Base-by-base conservation (phyloP, 2,329 filamentous ascomycete species). In the Aspergillus intermedius region DNA sequence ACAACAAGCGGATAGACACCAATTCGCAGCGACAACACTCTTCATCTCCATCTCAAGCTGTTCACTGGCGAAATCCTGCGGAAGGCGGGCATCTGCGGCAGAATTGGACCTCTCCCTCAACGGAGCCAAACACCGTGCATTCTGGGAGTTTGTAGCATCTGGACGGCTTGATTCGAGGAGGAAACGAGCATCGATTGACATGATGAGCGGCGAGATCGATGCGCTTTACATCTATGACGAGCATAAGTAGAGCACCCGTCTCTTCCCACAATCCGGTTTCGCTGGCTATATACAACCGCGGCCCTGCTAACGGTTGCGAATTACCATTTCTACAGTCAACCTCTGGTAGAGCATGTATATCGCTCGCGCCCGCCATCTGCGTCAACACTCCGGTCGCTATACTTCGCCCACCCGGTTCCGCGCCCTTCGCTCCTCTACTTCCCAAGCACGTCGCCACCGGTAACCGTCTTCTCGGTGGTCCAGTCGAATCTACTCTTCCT, bases 151-250 rank as follows among this genome's bases (percentile, higher is more conserved):
- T 30, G 25, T 4, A 12, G 25, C 25, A 45, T 48, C 50, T 44
- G 32, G 12, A 32, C 47, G 44, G 43, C 37, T 46, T 35, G 28
- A 55, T 49, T 50, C 50, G 56, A 52, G 55, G 53, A 60, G 42
- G 30, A 44, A 37, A 49, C 50, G 23, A 52, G 37, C 37, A 30
- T 30, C 3, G 17, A 57, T 61, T 59, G 58, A 47, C 65, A 83
- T 71, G 67, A 91, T 91, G 87, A 88, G 81, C 74, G 83, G 88
- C 74, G 83, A 87, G 66, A 87, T 98, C 65, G 91, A 97, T 77
- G 93, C 91, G 67, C 78, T 98, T 64, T 91, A 97, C 76, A 90
- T 98, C 68, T 96, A 87, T 71, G 91, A 97, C 80, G 91, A 96
- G 76, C 83, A 91, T 73, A 89, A 91, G 91, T 95, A 75, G 64